A percentile compares a stretch with the other conserved stretches of the same genome.
These are phyloP conservation scores for Graphilbum ipis-grandicollis DNA, from an alignment of 2,329 filamentous ascomycete genomes.

Conservation along the genomic window DNA sequence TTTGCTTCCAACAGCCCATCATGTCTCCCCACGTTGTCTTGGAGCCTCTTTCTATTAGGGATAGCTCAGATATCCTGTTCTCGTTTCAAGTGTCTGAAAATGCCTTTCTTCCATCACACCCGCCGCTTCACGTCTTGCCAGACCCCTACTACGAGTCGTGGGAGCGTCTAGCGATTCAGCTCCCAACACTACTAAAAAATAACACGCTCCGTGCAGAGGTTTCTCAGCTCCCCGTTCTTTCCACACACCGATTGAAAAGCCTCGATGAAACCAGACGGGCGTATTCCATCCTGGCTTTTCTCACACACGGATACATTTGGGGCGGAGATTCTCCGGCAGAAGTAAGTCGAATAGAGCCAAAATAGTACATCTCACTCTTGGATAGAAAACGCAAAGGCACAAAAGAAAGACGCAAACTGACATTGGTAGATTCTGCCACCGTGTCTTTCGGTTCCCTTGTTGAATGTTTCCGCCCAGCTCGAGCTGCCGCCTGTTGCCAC, in stretches of 20 bases:
- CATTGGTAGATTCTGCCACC: constrained; percentile 40
- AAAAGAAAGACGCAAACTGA: not conserved
- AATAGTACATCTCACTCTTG: too few relatives aligned
- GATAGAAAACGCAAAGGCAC: not conserved
- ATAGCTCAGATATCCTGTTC: not conserved
- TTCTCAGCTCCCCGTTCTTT: constrained; percentile 50
- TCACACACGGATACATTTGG: constrained; percentile 82
- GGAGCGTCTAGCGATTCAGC: constrained; percentile 52
- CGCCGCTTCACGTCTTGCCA: constrained; percentile 47
- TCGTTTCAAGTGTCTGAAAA: constrained; percentile 24
- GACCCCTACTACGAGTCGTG: constrained; percentile 63
- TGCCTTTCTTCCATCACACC: constrained; percentile 60
- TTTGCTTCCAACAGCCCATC: too few relatives aligned
- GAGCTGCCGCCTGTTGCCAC: constrained; percentile 80
- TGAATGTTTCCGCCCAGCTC: constrained; percentile 52
- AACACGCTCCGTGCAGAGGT: constrained; percentile 46
- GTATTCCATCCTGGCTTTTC: constrained; percentile 61
- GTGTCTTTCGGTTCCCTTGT: constrained; percentile 59
- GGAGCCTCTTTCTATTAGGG: not conserved
- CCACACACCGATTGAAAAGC: constrained; percentile 41
- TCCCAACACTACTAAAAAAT: constrained; percentile 49
- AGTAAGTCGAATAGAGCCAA: too few relatives aligned
- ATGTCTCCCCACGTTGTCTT: constrained; percentile 1
- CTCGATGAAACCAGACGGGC: constrained; percentile 67
- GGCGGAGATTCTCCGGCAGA: constrained; percentile 59